A percentile compares a stretch with the other conserved stretches of the same genome.
phyloP scores from a whole-genome alignment of 345 rosid genomes.

The Salix purpurea region DNA sequence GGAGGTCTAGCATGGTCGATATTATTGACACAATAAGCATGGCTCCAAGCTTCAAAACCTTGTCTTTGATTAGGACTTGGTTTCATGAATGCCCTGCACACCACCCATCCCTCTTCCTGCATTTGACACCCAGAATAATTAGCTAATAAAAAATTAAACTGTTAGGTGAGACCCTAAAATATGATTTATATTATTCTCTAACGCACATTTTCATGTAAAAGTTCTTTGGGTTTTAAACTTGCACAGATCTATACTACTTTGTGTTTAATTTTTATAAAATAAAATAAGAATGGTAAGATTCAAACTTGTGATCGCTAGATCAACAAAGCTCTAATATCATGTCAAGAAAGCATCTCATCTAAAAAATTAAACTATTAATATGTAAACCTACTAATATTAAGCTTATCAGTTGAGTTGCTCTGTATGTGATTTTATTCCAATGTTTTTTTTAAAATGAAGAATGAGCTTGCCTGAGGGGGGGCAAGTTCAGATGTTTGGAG shows the following conservation, averaged over 20 bases:
- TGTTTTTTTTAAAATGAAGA: background rate
- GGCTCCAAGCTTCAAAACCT: constrained; percentile 66
- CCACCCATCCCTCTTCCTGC: constrained; percentile 99
- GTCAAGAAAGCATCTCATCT: too few relatives aligned
- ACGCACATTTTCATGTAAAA: too few relatives aligned
- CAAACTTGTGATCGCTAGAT: fast-evolving
- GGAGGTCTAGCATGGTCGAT: constrained; percentile 22
- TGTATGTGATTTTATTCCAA: too few relatives aligned
- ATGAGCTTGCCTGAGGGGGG: constrained; percentile 59
- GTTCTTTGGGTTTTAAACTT: too few relatives aligned
- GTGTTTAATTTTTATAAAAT: too few relatives aligned
- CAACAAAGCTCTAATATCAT: too few relatives aligned
- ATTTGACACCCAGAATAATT: background rate
- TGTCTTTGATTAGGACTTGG: constrained; percentile 73
- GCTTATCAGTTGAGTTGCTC: too few relatives aligned
- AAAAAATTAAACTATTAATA: background rate
- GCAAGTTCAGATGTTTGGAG: constrained; percentile 67
- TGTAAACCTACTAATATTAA: background rate
- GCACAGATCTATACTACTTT: too few relatives aligned
- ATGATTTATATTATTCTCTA: too few relatives aligned
- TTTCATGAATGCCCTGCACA: constrained; percentile 87
- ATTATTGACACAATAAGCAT: constrained; percentile 36
- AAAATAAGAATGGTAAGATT: too few relatives aligned
- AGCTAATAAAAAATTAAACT: too few relatives aligned
- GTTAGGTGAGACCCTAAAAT: fast-evolving